Conservation (phyloP, 495 filamentous ascomycete species). For the Talaromyces trachyspermus region DNA sequence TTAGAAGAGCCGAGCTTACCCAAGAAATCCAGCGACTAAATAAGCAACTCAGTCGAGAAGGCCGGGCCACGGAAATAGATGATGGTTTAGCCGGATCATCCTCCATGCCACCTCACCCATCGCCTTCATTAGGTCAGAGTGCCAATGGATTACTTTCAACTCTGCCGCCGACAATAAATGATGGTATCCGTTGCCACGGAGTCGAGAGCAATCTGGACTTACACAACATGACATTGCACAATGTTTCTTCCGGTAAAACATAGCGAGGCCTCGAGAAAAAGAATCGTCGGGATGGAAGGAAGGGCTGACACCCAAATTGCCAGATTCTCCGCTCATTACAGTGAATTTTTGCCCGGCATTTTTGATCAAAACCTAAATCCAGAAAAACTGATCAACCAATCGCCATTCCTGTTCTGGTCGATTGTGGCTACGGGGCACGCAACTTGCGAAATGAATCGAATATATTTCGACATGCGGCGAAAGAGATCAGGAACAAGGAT, state of each 20-base stretch:
- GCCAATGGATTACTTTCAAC: neutral
- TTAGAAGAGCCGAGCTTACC: constrained; percentile 1
- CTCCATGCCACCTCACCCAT: neutral
- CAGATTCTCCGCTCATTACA: constrained; percentile 3
- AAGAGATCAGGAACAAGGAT: neutral
- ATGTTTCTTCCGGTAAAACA: constrained; percentile 1
- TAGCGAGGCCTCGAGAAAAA: constrained; percentile 1
- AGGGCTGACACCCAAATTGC: neutral
- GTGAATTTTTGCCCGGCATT: neutral
- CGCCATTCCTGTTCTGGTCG: constrained; percentile 1
- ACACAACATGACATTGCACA: neutral
- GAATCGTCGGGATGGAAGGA: neutral
- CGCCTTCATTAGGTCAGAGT: neutral
- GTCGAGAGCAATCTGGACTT: neutral
- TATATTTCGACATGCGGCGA: neutral
- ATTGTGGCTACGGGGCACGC: constrained; percentile 1
- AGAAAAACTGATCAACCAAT: neutral
- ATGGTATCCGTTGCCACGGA: neutral
- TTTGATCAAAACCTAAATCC: constrained; percentile 1
- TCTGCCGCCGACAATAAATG: neutral
- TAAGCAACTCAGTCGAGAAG: neutral
- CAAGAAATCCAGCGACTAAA: constrained; percentile 1
- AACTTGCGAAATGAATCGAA: neutral
- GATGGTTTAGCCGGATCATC: neutral
- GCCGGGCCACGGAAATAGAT: neutral